Evolutionary conservation across 305 asterid genomes (phyloP), one percentile per base, ranked within the genome.

Genomic region (Salvia sclarea): DNA sequence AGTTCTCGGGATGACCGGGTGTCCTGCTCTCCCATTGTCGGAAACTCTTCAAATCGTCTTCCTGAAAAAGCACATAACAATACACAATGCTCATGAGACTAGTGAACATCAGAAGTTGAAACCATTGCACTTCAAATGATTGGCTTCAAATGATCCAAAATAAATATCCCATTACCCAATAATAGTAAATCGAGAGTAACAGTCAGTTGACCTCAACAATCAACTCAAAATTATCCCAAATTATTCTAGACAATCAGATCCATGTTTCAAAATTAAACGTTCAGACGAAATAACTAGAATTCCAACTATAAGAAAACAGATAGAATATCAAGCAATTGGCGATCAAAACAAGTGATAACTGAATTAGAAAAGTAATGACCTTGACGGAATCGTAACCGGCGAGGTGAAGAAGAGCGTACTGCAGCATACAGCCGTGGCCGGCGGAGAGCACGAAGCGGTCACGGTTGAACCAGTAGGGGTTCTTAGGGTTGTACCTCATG

Each of bases 351-450:
- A 64, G 52, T 25, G 12, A 48, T 38, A 17, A 54, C 11, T 4
- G 30, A n/a, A 44, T 22, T 35, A 30, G 20, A 16, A 16, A 40
- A 28, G n/a, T 2, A 67, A 35, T 17, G 33, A 94, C 99, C 98
- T 82, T 78, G 69, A 94, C 98, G 71, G 97, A 43, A 49, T 94
- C 99, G 66, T 83, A 94, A 30, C 99, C 99, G 50, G 99, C 98
- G 6, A 94, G 84, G 68, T 94, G 98, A 75, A 94, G 97, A 73
- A 94, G 84, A 22, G 99, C 99, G 80, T 94, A 94, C 86, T 91
- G 99, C 1, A 94, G 95, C 99, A 94, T 94, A 79, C 98, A 91
- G 0, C 99, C 99, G 69, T 94, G 99, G 11, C 99, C 99, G 44
- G 99, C 99, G 58, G 99, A 94, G 61, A 94, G 90, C 41, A 94